A percentile compares a stretch with the other conserved stretches of the same genome.
Evolutionary conservation across 129 eudicot genomes (phyloP).

Genomic region (Helianthus annuus): DNA sequence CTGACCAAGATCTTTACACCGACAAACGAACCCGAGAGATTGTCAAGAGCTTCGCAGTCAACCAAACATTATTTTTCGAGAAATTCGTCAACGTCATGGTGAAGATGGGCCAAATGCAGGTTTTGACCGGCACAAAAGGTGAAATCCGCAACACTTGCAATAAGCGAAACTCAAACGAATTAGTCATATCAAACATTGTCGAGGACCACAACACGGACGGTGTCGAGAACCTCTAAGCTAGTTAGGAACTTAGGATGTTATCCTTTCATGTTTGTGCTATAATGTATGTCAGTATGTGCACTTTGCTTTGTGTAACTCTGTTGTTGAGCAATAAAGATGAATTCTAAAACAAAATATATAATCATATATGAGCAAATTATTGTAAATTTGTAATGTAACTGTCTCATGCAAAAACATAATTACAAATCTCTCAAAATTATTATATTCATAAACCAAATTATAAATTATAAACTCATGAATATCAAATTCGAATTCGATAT

Average conservation of each 20-base stretch:
- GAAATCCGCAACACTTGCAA: constrained; percentile 68
- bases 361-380: no score
- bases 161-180: constrained; percentile 36
- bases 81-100: constrained; percentile 58
- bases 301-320: constrained; percentile 7
- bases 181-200: constrained; percentile 38
- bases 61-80: constrained; percentile 70
- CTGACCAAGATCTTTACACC: constrained; percentile 67
- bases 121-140: constrained; percentile 64
- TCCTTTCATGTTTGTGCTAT: constrained; percentile 14
- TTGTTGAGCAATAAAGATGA: background rate
- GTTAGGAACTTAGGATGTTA: constrained; percentile 25
- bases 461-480: constrained; percentile 14
- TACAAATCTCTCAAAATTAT: constrained; percentile 31
- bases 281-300: background rate
- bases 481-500: background rate
- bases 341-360: background rate
- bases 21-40: constrained; percentile 51
- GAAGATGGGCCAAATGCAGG: constrained; percentile 75
- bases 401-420: constrained; percentile 35
- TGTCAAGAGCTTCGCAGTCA: constrained; percentile 58
- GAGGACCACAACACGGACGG: constrained; percentile 15
- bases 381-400: constrained; percentile 4
- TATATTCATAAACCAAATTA: constrained; percentile 32
- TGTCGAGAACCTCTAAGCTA: constrained; percentile 20